Evolutionary conservation across 371 early-diverging fungal species (phyloP).

Genomic region (Actinomortierella wolfii): DNA sequence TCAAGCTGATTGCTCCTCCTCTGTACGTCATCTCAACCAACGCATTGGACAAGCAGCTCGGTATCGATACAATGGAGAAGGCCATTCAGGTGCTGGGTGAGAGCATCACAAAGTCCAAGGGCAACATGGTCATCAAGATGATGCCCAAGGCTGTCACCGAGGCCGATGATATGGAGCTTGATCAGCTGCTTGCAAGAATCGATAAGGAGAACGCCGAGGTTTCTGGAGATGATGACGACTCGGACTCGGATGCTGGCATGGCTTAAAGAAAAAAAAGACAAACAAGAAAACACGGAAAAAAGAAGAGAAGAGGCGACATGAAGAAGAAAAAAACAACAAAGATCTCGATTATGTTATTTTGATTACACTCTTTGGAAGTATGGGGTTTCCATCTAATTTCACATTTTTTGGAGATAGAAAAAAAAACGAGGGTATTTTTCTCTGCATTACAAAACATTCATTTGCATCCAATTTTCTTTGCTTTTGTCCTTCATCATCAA

Average conservation of each 20-base stretch:
- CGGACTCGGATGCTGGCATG: conserved; percentile 66
- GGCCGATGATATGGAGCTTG: conserved; percentile 94
- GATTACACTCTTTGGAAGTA: no score
- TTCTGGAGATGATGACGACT: conserved; percentile 88
- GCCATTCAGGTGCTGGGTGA: conserved; percentile 87
- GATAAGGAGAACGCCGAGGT: conserved; percentile 96
- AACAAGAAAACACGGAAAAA: no score
- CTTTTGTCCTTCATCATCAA: no score
- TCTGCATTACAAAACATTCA: no score
- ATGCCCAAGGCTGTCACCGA: conserved; percentile 89
- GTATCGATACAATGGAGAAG: conserved; percentile 89
- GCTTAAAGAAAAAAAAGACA: conserved; percentile 4
- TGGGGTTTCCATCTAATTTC: no score
- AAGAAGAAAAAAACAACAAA: no score
- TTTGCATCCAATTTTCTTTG: no score
- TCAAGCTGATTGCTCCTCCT: conserved; percentile 91
- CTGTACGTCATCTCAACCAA: conserved; percentile 93
- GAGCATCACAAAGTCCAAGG: conserved; percentile 71
- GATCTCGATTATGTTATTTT: no score
- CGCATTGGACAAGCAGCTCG: conserved; percentile 85
- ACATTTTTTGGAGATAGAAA: no score
- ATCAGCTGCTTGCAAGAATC: conserved; percentile 88
- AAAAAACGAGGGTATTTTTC: no score
- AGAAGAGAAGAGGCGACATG: no score
- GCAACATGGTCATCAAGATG: conserved; percentile 88